phyloP scores from a whole-genome alignment of 2,329 filamentous ascomycete genomes.

The Dactylellina leptospora region DNA sequence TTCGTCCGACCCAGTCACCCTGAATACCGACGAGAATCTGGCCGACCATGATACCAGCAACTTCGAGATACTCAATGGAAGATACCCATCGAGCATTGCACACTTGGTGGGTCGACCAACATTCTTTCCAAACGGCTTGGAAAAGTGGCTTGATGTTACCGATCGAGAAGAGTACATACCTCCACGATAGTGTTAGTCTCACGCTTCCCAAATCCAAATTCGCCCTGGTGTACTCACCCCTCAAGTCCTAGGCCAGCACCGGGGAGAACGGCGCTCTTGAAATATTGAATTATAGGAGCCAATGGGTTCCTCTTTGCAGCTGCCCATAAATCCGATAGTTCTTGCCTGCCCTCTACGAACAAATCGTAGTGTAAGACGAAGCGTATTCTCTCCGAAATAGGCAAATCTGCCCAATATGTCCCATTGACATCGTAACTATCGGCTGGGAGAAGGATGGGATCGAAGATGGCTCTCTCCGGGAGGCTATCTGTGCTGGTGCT shows the following conservation, averaged over 20 bases:
- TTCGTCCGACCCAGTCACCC: conserved; percentile 82
- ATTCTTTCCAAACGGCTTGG: conserved; percentile 75
- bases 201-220: neutral
- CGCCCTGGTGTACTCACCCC: conserved; percentile 65
- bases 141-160: conserved; percentile 90
- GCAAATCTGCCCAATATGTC: conserved; percentile 91
- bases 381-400: conserved; percentile 71
- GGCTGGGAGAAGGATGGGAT: conserved; percentile 82
- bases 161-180: conserved; percentile 96
- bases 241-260: conserved; percentile 91
- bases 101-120: conserved; percentile 74
- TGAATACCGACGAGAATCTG: conserved; percentile 86
- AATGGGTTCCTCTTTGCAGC: conserved; percentile 91
- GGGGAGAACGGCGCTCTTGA: conserved; percentile 88
- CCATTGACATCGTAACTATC: conserved; percentile 85
- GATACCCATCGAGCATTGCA: conserved; percentile 84
- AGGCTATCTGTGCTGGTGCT: conserved; percentile 55
- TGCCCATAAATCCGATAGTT: conserved; percentile 72
- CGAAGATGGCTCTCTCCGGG: conserved; percentile 72
- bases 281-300: conserved; percentile 83
- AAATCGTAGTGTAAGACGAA: conserved; percentile 80
- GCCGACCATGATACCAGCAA: conserved; percentile 92
- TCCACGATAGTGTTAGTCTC: conserved; percentile 56
- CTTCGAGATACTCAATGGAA: conserved; percentile 88
- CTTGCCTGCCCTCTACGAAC: conserved; percentile 68